phyloP scores from a whole-genome alignment of 2,329 filamentous ascomycete genomes.

The Hypoxylon sp. region DNA sequence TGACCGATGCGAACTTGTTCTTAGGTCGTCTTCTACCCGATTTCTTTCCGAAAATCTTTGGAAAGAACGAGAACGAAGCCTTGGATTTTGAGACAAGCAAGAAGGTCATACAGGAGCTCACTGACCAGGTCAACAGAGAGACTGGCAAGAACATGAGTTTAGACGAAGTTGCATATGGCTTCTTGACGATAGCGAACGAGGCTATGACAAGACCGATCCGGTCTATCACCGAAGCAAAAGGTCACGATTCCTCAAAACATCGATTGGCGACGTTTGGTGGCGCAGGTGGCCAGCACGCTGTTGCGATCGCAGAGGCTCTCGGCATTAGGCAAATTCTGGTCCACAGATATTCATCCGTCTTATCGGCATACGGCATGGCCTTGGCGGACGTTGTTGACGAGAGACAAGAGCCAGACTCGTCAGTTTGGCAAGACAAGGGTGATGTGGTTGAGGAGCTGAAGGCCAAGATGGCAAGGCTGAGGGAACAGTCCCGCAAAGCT shows the following conservation, averaged over 20 bases:
- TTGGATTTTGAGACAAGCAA: slow-evolving; percentile 83
- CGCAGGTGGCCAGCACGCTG: slow-evolving; percentile 90
- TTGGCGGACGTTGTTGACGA: slow-evolving; percentile 94
- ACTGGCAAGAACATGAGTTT: slow-evolving; percentile 78
- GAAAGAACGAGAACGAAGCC: slow-evolving; percentile 86
- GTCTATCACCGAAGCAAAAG: slow-evolving; percentile 91
- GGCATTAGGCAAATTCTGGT: slow-evolving; percentile 89
- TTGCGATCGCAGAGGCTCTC: slow-evolving; percentile 88
- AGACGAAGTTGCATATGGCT: slow-evolving; percentile 91
- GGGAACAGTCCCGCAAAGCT: slow-evolving; percentile 77
- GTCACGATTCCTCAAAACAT: slow-evolving; percentile 91
- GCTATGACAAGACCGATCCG: slow-evolving; percentile 92
- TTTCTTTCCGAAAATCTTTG: slow-evolving; percentile 96
- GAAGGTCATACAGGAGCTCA: slow-evolving; percentile 80
- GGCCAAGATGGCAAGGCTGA: slow-evolving; percentile 83
- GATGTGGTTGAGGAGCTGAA: slow-evolving; percentile 74
- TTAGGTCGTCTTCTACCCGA: slow-evolving; percentile 87
- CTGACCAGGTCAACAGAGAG: slow-evolving; percentile 83
- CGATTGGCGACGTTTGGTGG: slow-evolving; percentile 93
- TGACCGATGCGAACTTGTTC: slow-evolving; percentile 93
- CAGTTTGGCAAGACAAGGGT: slow-evolving; percentile 71
- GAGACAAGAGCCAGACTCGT: slow-evolving; percentile 81
- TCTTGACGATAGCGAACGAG: slow-evolving; percentile 91
- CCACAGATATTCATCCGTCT: slow-evolving; percentile 88
- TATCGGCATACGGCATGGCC: slow-evolving; percentile 94